Base-by-base conservation (phyloP, 257 asterid genomes). In the Salvia hispanica region DNA sequence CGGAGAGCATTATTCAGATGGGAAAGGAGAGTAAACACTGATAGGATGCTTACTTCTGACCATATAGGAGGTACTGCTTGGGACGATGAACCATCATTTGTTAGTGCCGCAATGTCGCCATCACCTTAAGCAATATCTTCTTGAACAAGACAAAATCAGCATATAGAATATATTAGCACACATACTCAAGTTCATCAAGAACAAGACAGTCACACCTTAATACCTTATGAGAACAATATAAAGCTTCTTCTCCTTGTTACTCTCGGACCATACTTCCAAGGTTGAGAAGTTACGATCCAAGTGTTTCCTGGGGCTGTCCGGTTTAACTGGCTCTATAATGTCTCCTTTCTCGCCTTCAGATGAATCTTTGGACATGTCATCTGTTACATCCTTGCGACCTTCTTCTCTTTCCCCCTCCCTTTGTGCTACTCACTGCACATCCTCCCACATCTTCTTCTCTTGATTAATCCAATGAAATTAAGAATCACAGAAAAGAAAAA, bases 231-330 rank as follows among this genome's bases (percentile, higher is more conserved):
- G 77, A 53, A 87, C 86, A 62, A 87, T 75, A 77, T 85, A 87
- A 7, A 87, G 81, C 62, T 83, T 81, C 56, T 80, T 72, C 63
- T 87, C 73, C 50, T 78, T 73, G 53, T 81, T 83, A 14, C 70
- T 89, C 86, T 62, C 85, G 65, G 71, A 76, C 98, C 98, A 91
- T 21, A 88, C 88, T 76, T 91, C 98, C 91, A 89, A 75, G 70
- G 73, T 85, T 62, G 90, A 86, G 54, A 76, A 57, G 72, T 88
- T 76, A 58, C 6, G 77, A 61, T 85, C 87, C 76, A 47, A 83
- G 67, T 60, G 71, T 46, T 64, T 13, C 75, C 58, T 2, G 31
- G 31, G 50, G 53, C 60, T 58, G 70, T 45, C 78, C 76, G 11
- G 70, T 44, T 64, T 54, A 73, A 58, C 28, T 48, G 58, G 62